Base-by-base conservation (phyloP, 306 rosid species). In the Cicer pinnatifidum region DNA sequence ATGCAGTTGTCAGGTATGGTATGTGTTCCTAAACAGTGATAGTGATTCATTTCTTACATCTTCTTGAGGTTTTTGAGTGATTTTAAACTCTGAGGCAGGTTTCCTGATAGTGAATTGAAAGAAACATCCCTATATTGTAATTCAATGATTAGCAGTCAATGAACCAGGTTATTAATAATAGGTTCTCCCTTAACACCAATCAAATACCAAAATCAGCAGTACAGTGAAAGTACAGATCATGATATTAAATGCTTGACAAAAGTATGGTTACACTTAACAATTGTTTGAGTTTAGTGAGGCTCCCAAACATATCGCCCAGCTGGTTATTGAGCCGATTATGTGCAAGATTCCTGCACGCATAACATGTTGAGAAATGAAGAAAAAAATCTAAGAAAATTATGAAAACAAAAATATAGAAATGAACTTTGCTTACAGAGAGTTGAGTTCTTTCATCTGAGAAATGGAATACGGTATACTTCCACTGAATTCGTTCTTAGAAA, bases 1-100 rank as follows among this genome's bases (percentile, higher is more conserved):
- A 7, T 53, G 77, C 51, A 33, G 13, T 73, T 56, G 38, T 73
- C 44, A 16, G 50, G 15, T 71, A 56, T 38, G 48, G 46, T 69
- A 13, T 67, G 37, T 33, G 56, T 59, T 48, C 71, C 40, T 44
- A 48, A 60, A 59, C 12, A 50, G 70, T 37, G 63, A 45, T 44
- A 67, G 23, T 16, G 56, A 33, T 37, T 65, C 17, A 40, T 41
- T 81, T 70, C 93, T 89, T 84, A 93, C 98, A 93, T 82, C 71
- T 78, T 83, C 47, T 41, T 79, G 82, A 93, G 96, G 84, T 84
- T 84, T 47, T 81, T 81, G 71, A 87, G 89, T 15, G 92, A 85
- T 81, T 76, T 79, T 17, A 93, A 78, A 88, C 92, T 91, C 82
- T 77, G 96, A 75, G 98, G 98, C 77, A 93, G 85, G 72, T 82